These are phyloP conservation scores for Aspergillus avenaceus DNA, from an alignment of 495 filamentous ascomycete genomes.

Conservation along the genomic window DNA sequence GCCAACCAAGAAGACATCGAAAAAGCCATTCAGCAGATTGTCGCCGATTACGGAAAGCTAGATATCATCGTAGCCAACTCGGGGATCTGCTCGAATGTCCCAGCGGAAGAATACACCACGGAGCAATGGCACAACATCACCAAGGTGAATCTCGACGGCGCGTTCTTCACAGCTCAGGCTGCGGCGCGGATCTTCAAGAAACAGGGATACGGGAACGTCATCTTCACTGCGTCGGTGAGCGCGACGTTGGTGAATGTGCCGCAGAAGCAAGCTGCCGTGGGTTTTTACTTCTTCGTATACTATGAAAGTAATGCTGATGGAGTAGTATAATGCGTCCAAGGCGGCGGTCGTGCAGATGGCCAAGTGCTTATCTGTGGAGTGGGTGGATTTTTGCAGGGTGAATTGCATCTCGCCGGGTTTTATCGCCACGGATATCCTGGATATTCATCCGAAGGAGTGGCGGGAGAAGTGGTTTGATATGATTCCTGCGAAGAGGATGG, in stretches of 20 bases:
- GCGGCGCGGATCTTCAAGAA: slow-evolving; percentile 37
- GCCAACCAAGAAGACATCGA: slow-evolving; percentile 52
- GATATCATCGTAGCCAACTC: slow-evolving; percentile 78
- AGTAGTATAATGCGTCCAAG: slow-evolving; percentile 34
- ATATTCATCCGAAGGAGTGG: slow-evolving; percentile 17
- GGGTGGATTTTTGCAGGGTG: slow-evolving; percentile 33
- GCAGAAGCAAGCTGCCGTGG: slow-evolving; percentile 38
- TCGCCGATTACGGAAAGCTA: slow-evolving; percentile 62
- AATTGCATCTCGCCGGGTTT: slow-evolving; percentile 42
- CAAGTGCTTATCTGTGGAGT: slow-evolving; percentile 28
- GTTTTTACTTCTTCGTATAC: neutral
- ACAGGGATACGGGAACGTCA: slow-evolving; percentile 37
- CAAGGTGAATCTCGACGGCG: slow-evolving; percentile 45
- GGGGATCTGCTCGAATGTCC: slow-evolving; percentile 52
- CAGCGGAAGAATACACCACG: slow-evolving; percentile 33
- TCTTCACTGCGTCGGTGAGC: slow-evolving; percentile 41
- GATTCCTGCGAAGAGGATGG: slow-evolving; percentile 26
- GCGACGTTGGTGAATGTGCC: slow-evolving; percentile 43
- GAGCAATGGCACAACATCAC: slow-evolving; percentile 36
- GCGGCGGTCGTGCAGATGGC: slow-evolving; percentile 28
- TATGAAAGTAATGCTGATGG: neutral
- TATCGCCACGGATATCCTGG: slow-evolving; percentile 34
- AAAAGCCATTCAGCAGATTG: slow-evolving; percentile 47
- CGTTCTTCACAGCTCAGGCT: slow-evolving; percentile 43
- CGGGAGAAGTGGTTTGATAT: slow-evolving; percentile 20